A percentile compares a stretch with the other conserved stretches of the same genome.
phyloP scores from a whole-genome alignment of 441 rosid species.

The Lagerstroemia fauriei region DNA sequence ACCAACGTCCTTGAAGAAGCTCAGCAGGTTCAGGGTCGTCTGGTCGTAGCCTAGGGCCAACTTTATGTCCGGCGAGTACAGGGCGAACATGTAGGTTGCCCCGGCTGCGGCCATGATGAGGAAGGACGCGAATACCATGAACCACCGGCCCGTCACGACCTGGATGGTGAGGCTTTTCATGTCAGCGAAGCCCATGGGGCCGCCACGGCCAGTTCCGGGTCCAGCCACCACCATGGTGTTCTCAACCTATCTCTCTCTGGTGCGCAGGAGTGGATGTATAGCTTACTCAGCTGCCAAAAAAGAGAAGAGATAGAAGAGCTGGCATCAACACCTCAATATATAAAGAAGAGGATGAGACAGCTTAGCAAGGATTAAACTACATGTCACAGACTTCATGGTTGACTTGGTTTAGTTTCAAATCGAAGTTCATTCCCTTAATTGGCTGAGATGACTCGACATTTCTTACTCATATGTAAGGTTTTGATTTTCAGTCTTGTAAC shows the following conservation, averaged over 20 bases:
- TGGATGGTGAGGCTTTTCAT: conserved; percentile 38
- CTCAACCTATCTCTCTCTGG: neutral
- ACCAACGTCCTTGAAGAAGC: conserved; percentile 33
- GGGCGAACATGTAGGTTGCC: conserved; percentile 14
- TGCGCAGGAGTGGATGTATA: neutral
- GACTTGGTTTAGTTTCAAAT: neutral
- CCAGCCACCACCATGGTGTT: conserved; percentile 41
- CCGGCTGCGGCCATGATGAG: conserved; percentile 22
- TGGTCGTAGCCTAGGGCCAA: conserved; percentile 18
- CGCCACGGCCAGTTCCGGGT: conserved; percentile 8
- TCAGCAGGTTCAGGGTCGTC: conserved; percentile 29
- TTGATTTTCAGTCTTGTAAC: no score
- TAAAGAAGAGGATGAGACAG: neutral
- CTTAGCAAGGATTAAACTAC: neutral
- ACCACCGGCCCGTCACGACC: conserved; percentile 23
- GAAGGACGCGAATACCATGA: conserved; percentile 28
- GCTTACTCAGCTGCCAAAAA: neutral
- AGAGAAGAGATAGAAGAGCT: neutral
- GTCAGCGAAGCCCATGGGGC: conserved; percentile 29
- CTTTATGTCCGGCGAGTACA: conserved; percentile 8
- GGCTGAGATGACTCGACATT: neutral
- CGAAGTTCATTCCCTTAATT: neutral
- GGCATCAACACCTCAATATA: neutral
- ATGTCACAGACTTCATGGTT: neutral
- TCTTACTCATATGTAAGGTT: no score